Conservation (phyloP, 495 filamentous ascomycete genomes). For the Emericellopsis terricola region DNA sequence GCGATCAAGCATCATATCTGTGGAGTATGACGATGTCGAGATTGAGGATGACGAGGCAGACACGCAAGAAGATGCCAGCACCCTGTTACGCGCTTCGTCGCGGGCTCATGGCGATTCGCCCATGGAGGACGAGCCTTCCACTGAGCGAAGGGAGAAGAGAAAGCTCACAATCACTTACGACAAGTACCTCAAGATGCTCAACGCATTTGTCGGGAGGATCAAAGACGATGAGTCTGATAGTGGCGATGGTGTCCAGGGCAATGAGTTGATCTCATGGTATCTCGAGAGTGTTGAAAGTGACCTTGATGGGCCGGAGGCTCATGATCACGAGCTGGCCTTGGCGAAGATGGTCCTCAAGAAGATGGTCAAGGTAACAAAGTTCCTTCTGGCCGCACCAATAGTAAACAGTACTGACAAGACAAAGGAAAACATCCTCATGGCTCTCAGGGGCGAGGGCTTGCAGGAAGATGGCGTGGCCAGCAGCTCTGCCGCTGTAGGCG, state of each 20-base stretch:
- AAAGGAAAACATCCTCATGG: conserved; percentile 79
- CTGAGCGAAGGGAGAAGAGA: conserved; percentile 25
- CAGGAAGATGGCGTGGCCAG: conserved; percentile 32
- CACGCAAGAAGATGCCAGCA: conserved; percentile 14
- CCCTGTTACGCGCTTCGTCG: conserved; percentile 19
- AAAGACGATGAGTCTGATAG: conserved; percentile 51
- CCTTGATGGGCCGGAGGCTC: conserved; percentile 60
- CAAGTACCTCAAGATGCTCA: conserved; percentile 82
- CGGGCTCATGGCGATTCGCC: conserved; percentile 28
- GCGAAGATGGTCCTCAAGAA: conserved; percentile 82
- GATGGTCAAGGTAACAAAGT: conserved; percentile 92
- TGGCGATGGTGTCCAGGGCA: conserved; percentile 80
- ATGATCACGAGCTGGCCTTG: conserved; percentile 55
- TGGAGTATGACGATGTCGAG: conserved; percentile 96
- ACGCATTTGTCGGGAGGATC: conserved; percentile 61
- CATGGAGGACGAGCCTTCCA: conserved; percentile 12
- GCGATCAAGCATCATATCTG: conserved; percentile 84
- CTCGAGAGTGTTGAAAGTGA: conserved; percentile 84
- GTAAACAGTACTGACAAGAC: too few relatives aligned
- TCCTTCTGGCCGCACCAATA: too few relatives aligned
- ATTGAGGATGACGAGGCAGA: conserved; percentile 61
- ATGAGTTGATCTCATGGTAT: conserved; percentile 80
- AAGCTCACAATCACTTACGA: conserved; percentile 91
- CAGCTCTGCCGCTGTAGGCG: conserved; percentile 19
- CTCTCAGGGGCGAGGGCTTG: conserved; percentile 69